Evolutionary conservation across 345 rosid genomes (phyloP).

Genomic region (Arabidopsis suecica): DNA sequence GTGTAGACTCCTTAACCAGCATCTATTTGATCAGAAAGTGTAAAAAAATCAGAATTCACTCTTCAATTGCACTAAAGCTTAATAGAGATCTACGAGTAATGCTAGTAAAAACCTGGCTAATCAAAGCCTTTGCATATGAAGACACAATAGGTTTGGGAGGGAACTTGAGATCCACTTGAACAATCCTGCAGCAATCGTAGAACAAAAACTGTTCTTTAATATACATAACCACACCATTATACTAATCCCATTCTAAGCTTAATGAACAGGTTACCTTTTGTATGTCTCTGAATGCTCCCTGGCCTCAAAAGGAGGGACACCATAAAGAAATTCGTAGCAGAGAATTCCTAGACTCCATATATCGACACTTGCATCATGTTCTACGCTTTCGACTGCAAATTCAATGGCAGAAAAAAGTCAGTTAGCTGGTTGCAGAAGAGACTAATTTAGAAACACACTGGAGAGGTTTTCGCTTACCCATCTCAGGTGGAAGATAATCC

Average conservation of each 20-base stretch:
- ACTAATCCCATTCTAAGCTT: not conserved
- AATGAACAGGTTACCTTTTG: constrained; percentile 58
- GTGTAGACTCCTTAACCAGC: constrained; percentile 78
- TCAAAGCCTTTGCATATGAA: constrained; percentile 84
- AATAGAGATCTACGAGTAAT: not conserved
- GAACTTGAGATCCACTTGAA: constrained; percentile 94
- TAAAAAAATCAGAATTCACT: not conserved
- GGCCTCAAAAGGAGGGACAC: constrained; percentile 93
- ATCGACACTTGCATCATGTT: constrained; percentile 95
- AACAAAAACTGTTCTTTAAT: not conserved
- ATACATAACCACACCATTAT: not conserved
- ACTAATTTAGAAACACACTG: not conserved
- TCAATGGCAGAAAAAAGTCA: not conserved
- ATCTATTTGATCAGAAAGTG: constrained; percentile 50
- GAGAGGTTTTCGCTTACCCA: constrained; percentile 57
- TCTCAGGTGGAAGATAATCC: constrained; percentile 98
- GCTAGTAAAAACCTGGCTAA: constrained; percentile 65
- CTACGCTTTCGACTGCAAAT: constrained; percentile 81
- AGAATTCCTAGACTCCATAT: constrained; percentile 98
- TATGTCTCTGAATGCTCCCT: constrained; percentile 93
- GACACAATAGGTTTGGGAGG: constrained; percentile 89
- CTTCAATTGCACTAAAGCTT: not conserved
- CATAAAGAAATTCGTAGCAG: constrained; percentile 89
- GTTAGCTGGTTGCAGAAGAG: not conserved
- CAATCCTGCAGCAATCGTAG: constrained; percentile 60